Conservation (phyloP, 1,284 basidiomycete genomes). For the Athelia psychrophila region DNA sequence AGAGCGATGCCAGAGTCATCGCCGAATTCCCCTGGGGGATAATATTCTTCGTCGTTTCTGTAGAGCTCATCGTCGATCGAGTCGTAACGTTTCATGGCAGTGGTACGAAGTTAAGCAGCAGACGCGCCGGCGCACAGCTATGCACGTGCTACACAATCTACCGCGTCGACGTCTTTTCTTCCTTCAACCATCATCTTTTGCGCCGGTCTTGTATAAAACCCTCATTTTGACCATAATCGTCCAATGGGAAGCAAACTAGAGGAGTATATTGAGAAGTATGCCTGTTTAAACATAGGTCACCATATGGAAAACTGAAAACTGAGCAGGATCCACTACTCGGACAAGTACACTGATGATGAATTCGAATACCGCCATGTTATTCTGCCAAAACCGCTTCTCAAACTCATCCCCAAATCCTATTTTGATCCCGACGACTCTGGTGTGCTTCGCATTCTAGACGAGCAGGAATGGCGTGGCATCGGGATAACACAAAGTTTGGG, state of each 20-base stretch:
- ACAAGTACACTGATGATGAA: constrained; percentile 78
- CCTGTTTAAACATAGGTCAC: constrained; percentile 1
- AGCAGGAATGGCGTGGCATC: constrained; percentile 93
- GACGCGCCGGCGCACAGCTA: not conserved
- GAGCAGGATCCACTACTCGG: constrained; percentile 77
- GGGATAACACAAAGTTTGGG: constrained; percentile 95
- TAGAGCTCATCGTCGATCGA: too few relatives aligned
- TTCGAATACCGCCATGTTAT: constrained; percentile 93
- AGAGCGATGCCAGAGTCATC: not conserved
- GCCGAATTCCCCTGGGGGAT: not conserved
- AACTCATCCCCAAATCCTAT: constrained; percentile 82
- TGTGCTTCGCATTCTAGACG: constrained; percentile 78
- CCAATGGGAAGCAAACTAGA: constrained; percentile 46
- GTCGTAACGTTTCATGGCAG: constrained; percentile 3
- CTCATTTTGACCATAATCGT: not conserved
- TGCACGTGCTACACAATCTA: not conserved
- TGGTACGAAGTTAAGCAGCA: constrained; percentile 2
- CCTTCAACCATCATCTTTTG: not conserved
- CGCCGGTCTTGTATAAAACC: not conserved
- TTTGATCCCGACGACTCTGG: constrained; percentile 79
- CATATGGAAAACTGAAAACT: too few relatives aligned
- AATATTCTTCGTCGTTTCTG: too few relatives aligned
- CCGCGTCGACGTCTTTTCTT: not conserved
- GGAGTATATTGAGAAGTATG: constrained; percentile 68
- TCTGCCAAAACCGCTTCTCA: constrained; percentile 84